A percentile compares a stretch with the other conserved stretches of the same genome.
These are phyloP conservation scores for Sequoia sempervirens DNA, from an alignment of 75 land plant species.

Conservation along the genomic window DNA sequence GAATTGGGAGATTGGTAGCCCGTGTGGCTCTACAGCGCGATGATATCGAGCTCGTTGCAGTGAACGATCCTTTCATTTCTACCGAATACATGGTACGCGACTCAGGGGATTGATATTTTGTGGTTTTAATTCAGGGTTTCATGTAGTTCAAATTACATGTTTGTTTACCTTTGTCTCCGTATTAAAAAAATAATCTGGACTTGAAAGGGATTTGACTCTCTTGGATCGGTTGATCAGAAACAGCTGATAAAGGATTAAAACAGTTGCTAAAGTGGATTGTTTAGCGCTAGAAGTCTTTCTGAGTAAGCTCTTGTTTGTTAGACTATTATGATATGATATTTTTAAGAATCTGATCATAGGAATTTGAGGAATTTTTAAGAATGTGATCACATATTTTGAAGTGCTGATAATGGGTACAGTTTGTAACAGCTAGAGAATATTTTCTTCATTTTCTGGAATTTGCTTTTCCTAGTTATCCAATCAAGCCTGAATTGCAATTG, in stretches of 20 bases:
- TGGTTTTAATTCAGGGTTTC: background rate
- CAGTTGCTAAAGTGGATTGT: background rate
- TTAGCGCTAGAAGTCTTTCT: background rate
- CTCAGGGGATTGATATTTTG: background rate
- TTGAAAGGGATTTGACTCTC: background rate
- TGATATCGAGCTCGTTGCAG: constrained; percentile 66
- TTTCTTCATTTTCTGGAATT: no score
- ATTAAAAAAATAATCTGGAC: background rate
- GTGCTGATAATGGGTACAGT: no score
- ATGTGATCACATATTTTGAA: no score
- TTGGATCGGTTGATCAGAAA: background rate
- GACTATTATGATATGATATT: no score
- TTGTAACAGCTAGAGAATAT: no score
- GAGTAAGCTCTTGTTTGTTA: no score
- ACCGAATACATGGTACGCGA: constrained; percentile 56
- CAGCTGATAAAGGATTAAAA: background rate
- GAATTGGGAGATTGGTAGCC: constrained; percentile 59
- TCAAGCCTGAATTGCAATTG: no score
- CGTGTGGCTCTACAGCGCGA: constrained; percentile 43
- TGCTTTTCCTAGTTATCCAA: no score
- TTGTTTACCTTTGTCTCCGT: background rate
- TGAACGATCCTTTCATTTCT: constrained; percentile 65
- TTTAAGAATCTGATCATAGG: no score
- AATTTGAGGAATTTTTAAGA: no score
- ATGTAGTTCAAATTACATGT: no score